Base-by-base conservation (phyloP, 148 eudicot genomes). In the Selenicereus undatus region DNA sequence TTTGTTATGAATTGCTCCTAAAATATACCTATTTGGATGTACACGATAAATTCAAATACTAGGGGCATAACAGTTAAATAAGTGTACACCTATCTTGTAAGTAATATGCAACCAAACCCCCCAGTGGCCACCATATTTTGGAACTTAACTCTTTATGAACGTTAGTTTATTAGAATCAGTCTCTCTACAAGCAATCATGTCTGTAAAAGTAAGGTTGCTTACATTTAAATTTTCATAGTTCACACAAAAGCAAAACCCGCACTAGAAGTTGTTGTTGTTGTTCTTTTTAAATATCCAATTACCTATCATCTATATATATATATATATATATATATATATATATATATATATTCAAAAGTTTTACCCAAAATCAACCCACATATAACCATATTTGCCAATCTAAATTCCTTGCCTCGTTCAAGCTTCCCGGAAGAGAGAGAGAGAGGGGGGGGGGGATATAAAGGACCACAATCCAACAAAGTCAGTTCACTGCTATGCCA, bases 381-480 rank as follows among this genome's bases (percentile, higher is more conserved):
- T 20, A 17, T 20, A 17, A 6, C 62, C 7, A 56, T 56, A 56
- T 56, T 17, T 0, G 22, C 20, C 62, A 20, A 56, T 56, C 62
- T 20, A 56, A 56, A 56, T 56, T 20, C 17, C 22, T 56, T 39
- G 43, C 3, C 43, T 39, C 43, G 1, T 39, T 39, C 65, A 60
- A 60, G 21, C 65, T 60, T 60, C 16, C 8, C 9, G 11, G 21
- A 8, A 64, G n/a, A n/a, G n/a, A 64, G 9, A n/a, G 9, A 64
- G 8, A 24, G 26, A 27, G 22, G 26, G 8, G 27, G 6, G 29
- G 29, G n/a, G n/a, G n/a, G n/a, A 64, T 22, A 22, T n/a, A 64
- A 17, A 64, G 29, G 68, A 64, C 68, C 68, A 64, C 68, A 64
- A n/a, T 64, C 68, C 68, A 64, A 56, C 62, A 56, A 56, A 56